Conservation (phyloP, 2,329 filamentous ascomycete species). For the Cladosporium austrohemisphaericum region DNA sequence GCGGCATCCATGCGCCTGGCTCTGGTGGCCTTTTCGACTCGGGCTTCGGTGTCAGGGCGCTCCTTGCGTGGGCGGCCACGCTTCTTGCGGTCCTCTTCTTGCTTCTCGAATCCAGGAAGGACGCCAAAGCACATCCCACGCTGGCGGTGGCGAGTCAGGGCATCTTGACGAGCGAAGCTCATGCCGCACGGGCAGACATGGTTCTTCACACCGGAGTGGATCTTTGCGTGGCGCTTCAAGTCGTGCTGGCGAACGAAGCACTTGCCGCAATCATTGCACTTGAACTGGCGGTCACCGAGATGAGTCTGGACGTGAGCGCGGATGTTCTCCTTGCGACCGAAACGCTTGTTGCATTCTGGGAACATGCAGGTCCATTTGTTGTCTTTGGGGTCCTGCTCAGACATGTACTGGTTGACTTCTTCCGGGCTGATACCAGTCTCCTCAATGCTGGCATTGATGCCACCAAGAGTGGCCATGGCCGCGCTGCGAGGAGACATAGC, state of each 20-base stretch:
- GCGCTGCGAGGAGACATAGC: conserved; percentile 33
- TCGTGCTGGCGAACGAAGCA: conserved; percentile 97
- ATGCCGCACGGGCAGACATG: conserved; percentile 94
- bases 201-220: conserved; percentile 92
- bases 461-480: conserved; percentile 47
- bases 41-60: conserved; percentile 56
- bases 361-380: conserved; percentile 49
- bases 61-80: conserved; percentile 63
- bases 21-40: conserved; percentile 54
- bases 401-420: conserved; percentile 56
- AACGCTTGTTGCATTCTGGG: conserved; percentile 77
- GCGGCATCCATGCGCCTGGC: conserved; percentile 43
- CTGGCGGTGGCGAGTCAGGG: conserved; percentile 88
- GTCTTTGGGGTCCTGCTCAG: conserved; percentile 41
- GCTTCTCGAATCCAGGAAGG: conserved; percentile 64
- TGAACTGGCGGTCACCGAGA: conserved; percentile 90
- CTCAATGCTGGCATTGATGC: conserved; percentile 59
- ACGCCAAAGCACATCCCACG: conserved; percentile 95
- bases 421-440: conserved; percentile 85
- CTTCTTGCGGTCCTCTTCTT: conserved; percentile 62
- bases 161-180: conserved; percentile 91
- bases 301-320: conserved; percentile 98
- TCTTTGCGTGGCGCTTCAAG: conserved; percentile 94
- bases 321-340: conserved; percentile 98
- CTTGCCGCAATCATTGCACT: conserved; percentile 88